Base-by-base conservation (phyloP, 345 rosid genomes). In the Cardiospermum halicacabum region DNA sequence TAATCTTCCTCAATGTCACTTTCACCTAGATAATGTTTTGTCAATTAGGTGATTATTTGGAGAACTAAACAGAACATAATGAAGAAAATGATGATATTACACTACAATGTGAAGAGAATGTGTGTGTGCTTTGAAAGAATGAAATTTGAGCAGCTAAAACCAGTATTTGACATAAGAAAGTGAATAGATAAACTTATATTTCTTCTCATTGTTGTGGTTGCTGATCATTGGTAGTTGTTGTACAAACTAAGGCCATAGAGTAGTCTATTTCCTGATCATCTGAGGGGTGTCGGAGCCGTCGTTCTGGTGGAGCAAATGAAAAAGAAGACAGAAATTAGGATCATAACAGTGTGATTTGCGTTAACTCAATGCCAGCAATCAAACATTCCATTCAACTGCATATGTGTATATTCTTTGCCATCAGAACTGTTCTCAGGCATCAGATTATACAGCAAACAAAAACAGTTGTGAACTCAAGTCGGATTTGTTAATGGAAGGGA, bases 231-330 rank as follows among this genome's bases (percentile, higher is more conserved):
- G 63, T 13, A 4, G 45, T 19, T 28, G 45, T 19, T 28, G 63
- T 19, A 27, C 53, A 36, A 18, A 60, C 59, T 31, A 62, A 50
- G 27, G 69, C 63, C 45, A 9, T 45, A 27, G 65, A 10, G 25
- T 48, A 53, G 26, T 71, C 72, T 31, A 11, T 56, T 63, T 58
- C 49, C 3, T 28, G 67, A 6, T 56, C 69, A 32, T 55, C 68
- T 1, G 62, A 31, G 62, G 62, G n/a, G 2, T 68, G 27, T 11
- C 25, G 18, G 7, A 27, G 30, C 42, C 77, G 67, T 68, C 75
- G 2, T 72, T 77, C 80, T 74, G 74, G 31, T 26, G 47, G 19
- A 25, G 12, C 3, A n/a, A n/a, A n/a, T n/a, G 53, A 18, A 24
- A 55, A 32, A 37, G 11, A 11, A 65, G n/a, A 37, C 8, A 15